Base-by-base conservation (phyloP, 73 alveolate genomes). In the Uronychia binucleata region DNA sequence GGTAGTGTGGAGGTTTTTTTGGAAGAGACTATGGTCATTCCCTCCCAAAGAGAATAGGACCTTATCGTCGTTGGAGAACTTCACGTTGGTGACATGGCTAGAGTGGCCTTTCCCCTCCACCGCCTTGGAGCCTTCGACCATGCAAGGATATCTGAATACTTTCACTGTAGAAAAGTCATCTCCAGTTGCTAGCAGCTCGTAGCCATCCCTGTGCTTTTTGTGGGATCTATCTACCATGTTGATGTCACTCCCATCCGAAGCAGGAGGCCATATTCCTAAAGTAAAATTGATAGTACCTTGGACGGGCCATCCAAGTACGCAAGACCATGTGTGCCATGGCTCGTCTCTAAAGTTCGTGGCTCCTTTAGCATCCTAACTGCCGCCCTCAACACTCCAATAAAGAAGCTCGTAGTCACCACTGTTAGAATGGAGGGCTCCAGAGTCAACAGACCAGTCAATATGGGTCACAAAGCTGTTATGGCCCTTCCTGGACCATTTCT, bases 251-350 rank as follows among this genome's bases (percentile, higher is more conserved):
- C 99, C 98, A 59, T 96, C 97, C 81, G 95, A 94, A 75, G 92
- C 86, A 33, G 94, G 92, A 27, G 98, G 97, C 99, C 98, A 96
- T 60, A 97, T 93, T 28, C 98, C 67, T 46, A 46, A 46, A 46
- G 19, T 46, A 11, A 11, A 46, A 19, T 5, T 5, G 67, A 19
- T 46, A 46, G 67, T 46, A 46, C 67, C 99, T 89, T 93, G 93
- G 32, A 95, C 98, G 0, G 99, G 99, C 99, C 99, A 97, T 28
- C 98, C 99, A 57, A 97, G 78, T 34, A 95, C 97, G 58, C 96
- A 91, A 58, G 97, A 93, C 98, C 99, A 95, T 34, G 99, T 93
- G 81, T 87, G 81, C 99, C 99, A 97, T 31, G 88, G 89, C 78
- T 95, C 98, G 92, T 97, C 99, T 89, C 95, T 94, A 46, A 87